Conservation (phyloP, 108 stramenopile genomes). For the Cyclotella baltica region DNA sequence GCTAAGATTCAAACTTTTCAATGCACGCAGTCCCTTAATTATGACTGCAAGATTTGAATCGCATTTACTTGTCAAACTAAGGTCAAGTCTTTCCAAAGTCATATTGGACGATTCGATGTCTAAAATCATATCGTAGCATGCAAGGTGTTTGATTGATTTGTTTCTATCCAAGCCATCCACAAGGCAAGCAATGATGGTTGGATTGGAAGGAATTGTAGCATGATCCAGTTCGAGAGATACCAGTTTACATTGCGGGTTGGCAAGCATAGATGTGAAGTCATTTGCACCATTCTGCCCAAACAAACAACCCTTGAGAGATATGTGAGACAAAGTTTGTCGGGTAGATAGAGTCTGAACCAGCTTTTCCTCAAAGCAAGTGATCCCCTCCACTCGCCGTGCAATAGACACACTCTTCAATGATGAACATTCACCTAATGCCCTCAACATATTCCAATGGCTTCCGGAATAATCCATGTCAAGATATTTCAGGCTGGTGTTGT, state of each 20-base stretch:
- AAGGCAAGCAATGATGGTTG: not conserved
- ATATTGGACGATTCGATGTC: not conserved
- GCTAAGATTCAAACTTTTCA: no score
- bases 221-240: not conserved
- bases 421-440: not conserved
- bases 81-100: not conserved
- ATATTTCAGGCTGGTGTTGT: not conserved
- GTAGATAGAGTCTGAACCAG: no score
- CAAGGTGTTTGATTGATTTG: not conserved
- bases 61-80: not conserved
- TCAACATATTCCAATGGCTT: not conserved
- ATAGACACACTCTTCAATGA: not conserved
- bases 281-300: not conserved
- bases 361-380: no score
- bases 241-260: not conserved
- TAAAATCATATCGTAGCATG: not conserved
- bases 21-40: not conserved
- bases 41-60: not conserved
- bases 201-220: not conserved
- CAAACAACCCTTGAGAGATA: not conserved
- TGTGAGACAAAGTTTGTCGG: not conserved
- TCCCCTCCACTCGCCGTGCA: no score
- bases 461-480: not conserved
- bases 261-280: not conserved
- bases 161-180: not conserved